Evolutionary conservation across 371 early-diverging fungal genomes (phyloP).

Genomic region (Phascolomyces articulosus): DNA sequence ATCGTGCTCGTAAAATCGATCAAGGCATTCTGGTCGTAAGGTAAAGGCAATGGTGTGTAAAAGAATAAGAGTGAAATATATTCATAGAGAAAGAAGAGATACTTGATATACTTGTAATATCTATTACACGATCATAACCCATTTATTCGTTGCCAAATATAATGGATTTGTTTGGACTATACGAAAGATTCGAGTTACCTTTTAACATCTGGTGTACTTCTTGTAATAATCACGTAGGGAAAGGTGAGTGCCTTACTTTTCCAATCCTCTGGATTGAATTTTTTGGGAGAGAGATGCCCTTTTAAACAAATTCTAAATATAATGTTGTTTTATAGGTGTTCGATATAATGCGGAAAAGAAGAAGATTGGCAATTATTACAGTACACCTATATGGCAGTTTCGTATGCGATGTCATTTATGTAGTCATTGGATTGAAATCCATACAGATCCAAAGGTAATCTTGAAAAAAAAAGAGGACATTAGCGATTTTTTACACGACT

Average conservation of each 20-base stretch:
- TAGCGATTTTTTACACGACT: too few relatives aligned
- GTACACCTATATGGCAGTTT: constrained; percentile 88
- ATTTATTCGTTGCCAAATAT: too few relatives aligned
- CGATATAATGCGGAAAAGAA: constrained; percentile 96
- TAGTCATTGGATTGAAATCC: constrained; percentile 86
- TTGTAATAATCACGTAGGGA: constrained; percentile 85
- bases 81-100: too few relatives aligned
- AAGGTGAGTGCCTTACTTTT: constrained; percentile 60
- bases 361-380: constrained; percentile 86
- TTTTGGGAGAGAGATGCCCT: too few relatives aligned
- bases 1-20: constrained; percentile 87
- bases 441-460: constrained; percentile 95
- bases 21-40: constrained; percentile 90
- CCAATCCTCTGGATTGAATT: too few relatives aligned
- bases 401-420: constrained; percentile 94
- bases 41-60: constrained; percentile 29
- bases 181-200: constrained; percentile 83
- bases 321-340: too few relatives aligned
- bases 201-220: constrained; percentile 91
- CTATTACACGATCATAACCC: too few relatives aligned
- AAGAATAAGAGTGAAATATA: background rate
- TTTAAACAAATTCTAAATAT: too few relatives aligned
- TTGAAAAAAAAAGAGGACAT: background rate
- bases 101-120: too few relatives aligned
- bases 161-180: too few relatives aligned